Evolutionary conservation across 2,329 filamentous ascomycete genomes (phyloP).

Genomic region (Colletotrichum siamense): DNA sequence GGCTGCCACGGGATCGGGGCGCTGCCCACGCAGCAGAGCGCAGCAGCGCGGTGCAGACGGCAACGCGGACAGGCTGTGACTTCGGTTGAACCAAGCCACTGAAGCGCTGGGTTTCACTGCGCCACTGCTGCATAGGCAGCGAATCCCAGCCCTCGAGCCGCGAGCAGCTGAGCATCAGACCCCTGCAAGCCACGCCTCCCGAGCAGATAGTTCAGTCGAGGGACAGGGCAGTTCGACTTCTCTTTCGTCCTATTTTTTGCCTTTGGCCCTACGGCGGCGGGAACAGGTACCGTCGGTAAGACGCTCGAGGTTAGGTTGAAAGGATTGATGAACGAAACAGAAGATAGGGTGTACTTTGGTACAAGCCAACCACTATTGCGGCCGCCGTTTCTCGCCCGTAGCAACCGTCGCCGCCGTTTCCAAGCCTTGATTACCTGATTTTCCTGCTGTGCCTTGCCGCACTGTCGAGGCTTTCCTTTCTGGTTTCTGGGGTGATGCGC

Average conservation of each 20-base stretch:
- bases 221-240: not conserved
- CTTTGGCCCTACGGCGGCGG: not conserved
- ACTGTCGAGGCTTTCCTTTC: not conserved
- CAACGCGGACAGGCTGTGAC: conserved; percentile 1
- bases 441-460: conserved; percentile 7
- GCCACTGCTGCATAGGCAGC: conserved; percentile 16
- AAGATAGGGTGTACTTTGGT: not conserved
- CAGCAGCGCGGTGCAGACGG: not conserved
- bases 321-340: not conserved
- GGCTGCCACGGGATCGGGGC: not conserved
- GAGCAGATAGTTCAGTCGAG: conserved; percentile 9
- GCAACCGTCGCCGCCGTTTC: not conserved
- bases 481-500: conserved; percentile 22
- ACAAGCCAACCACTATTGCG: not conserved
- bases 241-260: not conserved
- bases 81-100: conserved; percentile 21
- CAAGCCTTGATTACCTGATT: not conserved
- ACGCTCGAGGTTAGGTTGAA: not conserved
- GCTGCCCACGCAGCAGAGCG: not conserved
- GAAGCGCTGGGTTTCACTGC: conserved; percentile 13
- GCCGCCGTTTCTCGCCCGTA: not conserved
- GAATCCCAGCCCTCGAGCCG: not conserved
- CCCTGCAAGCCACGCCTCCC: conserved; percentile 20
- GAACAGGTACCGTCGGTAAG: not conserved
- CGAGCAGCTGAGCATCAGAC: conserved; percentile 17